Conservation (phyloP, 2,329 filamentous ascomycete genomes). For the Endoconidiophora polonica region DNA sequence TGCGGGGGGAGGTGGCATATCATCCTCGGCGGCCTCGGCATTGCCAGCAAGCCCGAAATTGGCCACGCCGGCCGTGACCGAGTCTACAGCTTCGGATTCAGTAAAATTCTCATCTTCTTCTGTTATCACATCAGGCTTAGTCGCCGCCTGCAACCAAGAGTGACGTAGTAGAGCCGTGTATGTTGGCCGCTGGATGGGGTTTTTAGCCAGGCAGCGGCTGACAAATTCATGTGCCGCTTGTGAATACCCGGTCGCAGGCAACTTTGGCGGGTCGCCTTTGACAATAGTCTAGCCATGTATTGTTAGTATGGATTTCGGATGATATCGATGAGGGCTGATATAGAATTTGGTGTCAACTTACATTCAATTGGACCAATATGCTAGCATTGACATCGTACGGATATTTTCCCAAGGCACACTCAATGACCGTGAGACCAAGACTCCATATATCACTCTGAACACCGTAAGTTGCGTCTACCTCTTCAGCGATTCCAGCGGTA, state of each 20-base stretch:
- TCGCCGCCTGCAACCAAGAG: conserved; percentile 64
- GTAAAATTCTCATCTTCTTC: conserved; percentile 39
- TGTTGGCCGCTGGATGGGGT: conserved; percentile 78
- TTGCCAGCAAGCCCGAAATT: not conserved
- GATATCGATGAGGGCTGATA: too few species aligned
- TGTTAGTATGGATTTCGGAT: conserved; percentile 9
- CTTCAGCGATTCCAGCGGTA: conserved; percentile 41
- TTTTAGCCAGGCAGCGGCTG: conserved; percentile 76
- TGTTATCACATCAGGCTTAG: conserved; percentile 59
- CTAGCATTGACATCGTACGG: conserved; percentile 97
- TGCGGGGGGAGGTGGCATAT: not conserved
- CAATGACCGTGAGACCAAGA: conserved; percentile 81
- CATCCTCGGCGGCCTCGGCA: not conserved
- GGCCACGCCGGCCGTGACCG: not conserved
- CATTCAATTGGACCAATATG: conserved; percentile 92
- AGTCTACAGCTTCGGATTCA: conserved; percentile 19
- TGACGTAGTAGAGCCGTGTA: conserved; percentile 83
- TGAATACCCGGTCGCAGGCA: conserved; percentile 66
- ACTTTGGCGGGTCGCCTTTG: conserved; percentile 81
- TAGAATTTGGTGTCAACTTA: conserved; percentile 34
- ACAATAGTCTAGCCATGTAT: conserved; percentile 62
- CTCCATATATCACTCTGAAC: conserved; percentile 99
- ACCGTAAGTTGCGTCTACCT: conserved; percentile 66
- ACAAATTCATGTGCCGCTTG: conserved; percentile 75
- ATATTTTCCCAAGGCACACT: conserved; percentile 86